Base-by-base conservation (phyloP, 306 rosid genomes). In the Chamaecrista fasciculata region DNA sequence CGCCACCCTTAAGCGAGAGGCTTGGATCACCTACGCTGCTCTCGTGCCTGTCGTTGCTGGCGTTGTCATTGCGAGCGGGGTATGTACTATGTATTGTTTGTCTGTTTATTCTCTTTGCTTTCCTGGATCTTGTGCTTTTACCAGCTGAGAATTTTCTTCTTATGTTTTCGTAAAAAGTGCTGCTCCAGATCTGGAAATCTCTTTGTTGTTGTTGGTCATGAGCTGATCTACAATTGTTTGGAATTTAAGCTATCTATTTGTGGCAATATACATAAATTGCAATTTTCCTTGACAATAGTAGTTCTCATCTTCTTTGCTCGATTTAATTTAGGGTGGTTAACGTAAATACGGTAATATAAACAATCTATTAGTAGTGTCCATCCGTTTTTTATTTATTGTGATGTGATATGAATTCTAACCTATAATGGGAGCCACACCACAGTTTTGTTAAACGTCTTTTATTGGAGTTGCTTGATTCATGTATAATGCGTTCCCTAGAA, bases 21-120 rank as follows among this genome's bases (percentile, higher is more conserved):
- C 97, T 55, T 94, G 99, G 97, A 76, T 91, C 24, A 91, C 96
- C 10, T 94, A 94, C 66, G 97, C 75, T 78, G 99, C 99, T 26
- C 97, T 94, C 65, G 89, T 94, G 8, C 99, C 99, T 50, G 99
- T 94, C 78, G 99, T 94, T 71, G 25, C 99, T 50, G 99, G 99
- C 12, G 99, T 94, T 70, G 97, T 91, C 72, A 91, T 94, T 85
- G 99, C 99, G 19, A 94, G 99, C 47, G 99, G 99, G 92, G 99
- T 94, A 88, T 70, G 92, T n/a, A n/a, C n/a, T n/a, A n/a, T n/a
- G n/a, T n/a, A n/a, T n/a, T n/a, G n/a, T n/a, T n/a, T n/a, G n/a
- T n/a, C n/a, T n/a, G n/a, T 51, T 11, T 9, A 29, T 61, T 67
- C 71, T 67, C 2, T 49, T 24, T 31, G 5, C 2, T 49, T 16